Percentiles rank a stretch among this genome's conserved stretches.
Conservation (phyloP, 2,329 filamentous ascomycete species). For the Penicillium polonicum region DNA sequence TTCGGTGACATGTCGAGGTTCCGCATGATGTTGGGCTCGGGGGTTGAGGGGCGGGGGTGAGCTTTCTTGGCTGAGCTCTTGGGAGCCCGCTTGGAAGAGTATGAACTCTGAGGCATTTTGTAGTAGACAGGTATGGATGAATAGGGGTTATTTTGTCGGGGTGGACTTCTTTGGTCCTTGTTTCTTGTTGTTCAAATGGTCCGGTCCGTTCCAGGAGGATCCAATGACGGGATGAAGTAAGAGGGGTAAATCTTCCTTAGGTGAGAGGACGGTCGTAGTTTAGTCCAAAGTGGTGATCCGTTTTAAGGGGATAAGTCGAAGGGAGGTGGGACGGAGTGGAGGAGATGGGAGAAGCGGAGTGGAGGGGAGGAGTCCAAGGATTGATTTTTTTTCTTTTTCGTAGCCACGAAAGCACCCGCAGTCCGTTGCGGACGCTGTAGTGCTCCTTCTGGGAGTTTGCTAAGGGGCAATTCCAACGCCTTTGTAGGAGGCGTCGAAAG, state of each 20-base stretch:
- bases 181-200: not conserved
- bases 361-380: slow-evolving; percentile 15
- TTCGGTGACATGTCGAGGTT: slow-evolving; percentile 25
- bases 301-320: slow-evolving; percentile 7
- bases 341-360: slow-evolving; percentile 15
- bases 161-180: slow-evolving; percentile 4
- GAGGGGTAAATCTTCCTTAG: not conserved
- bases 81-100: slow-evolving; percentile 30
- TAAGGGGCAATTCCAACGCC: slow-evolving; percentile 63
- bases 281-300: not conserved
- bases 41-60: slow-evolving; percentile 24
- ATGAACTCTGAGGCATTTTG: slow-evolving; percentile 28
- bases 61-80: slow-evolving; percentile 28
- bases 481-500: slow-evolving; percentile 46
- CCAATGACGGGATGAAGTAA: not conserved
- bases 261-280: not conserved
- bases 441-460: slow-evolving; percentile 42
- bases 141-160: not conserved
- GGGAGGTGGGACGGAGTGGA: slow-evolving; percentile 16
- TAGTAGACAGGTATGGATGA: not conserved
- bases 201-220: not conserved
- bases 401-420: slow-evolving; percentile 38
- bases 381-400: slow-evolving; percentile 18
- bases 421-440: slow-evolving; percentile 36
- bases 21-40: slow-evolving; percentile 24